Base-by-base conservation (phyloP, 371 early-diverging fungal species). In the Nematocida sp. region DNA sequence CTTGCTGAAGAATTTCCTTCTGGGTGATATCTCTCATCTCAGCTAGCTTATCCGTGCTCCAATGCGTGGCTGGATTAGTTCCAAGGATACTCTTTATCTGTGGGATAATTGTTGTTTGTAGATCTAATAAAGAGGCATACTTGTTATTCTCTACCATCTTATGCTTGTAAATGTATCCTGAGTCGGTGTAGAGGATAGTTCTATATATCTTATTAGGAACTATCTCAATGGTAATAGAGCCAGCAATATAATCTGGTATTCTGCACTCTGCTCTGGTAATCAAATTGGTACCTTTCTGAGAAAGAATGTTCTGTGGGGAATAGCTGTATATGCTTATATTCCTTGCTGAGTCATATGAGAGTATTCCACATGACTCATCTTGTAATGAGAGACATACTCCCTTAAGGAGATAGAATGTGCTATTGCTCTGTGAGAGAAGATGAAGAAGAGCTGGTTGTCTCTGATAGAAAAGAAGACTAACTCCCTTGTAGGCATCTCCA, bases 391-490 rank as follows among this genome's bases (percentile, higher is more conserved):
- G 51, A 1, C 49, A 52, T 19, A 64, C 53, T 13, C 75, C 62
- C 29, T 35, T 38, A 2, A 58, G 53, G 5, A 53, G n/a, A 21
- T 63, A 61, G 11, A 62, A 25, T 19, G 43, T 13, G 29, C 63
- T 48, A 43, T 58, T 66, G 53, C 78, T 77, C 17, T 53, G 70
- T 19, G 74, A 53, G 19, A 97, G 78, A 41, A 92, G 79, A 1
- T 86, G 86, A 31, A 96, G 83, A 62, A 91, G 90, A 0, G 91
- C 87, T 3, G 94, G 94, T 34, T 93, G 92, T 58, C 92, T 88
- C 86, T 96, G 96, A 79, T 92, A 93, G 1, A 89, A 95, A 1
- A 90, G 80, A 64, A 96, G 92, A 89, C 90, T 90, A 1, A 92
- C 85, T 9, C 91, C 88, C 78, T 92, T 91, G 80, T 86, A 86